phyloP scores from a whole-genome alignment of 306 rosid species.

The Ochetophila trinervis region DNA sequence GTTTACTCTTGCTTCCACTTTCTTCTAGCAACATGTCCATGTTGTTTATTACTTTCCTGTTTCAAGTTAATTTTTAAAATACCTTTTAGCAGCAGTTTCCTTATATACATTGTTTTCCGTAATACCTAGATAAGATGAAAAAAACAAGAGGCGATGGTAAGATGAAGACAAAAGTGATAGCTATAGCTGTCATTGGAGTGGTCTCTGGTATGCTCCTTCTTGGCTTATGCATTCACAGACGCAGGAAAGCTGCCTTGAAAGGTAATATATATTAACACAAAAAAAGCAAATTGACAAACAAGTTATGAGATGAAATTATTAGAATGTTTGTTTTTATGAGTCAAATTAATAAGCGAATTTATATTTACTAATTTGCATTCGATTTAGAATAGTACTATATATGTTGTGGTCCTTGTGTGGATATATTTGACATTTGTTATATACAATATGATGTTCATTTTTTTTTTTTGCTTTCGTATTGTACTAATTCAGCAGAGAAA shows the following conservation, averaged over 20 bases:
- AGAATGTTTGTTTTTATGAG: neutral
- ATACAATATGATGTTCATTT: neutral
- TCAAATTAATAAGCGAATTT: too few species aligned
- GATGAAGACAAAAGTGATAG: neutral
- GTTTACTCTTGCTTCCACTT: neutral
- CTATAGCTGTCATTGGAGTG: neutral
- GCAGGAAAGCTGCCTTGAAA: neutral
- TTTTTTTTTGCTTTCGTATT: too few species aligned
- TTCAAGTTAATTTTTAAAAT: neutral
- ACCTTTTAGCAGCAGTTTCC: neutral
- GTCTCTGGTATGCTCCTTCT: slow-evolving; percentile 4
- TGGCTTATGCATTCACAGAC: slow-evolving; percentile 1
- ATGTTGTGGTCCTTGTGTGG: too few species aligned
- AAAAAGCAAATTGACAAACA: neutral
- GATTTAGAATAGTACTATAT: too few species aligned
- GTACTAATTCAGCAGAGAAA: neutral
- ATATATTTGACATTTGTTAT: too few species aligned
- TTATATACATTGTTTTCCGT: neutral
- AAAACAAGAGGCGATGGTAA: neutral
- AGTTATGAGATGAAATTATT: neutral
- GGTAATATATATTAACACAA: neutral
- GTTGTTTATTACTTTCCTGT: too few species aligned
- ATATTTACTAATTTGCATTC: too few species aligned
- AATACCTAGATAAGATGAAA: neutral
- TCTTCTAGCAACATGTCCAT: too few species aligned